Evolutionary conservation across 768 basidiomycete genomes (phyloP), one percentile per base, ranked within the genome.

Genomic region (Hygrophoropsis aurantiaca): DNA sequence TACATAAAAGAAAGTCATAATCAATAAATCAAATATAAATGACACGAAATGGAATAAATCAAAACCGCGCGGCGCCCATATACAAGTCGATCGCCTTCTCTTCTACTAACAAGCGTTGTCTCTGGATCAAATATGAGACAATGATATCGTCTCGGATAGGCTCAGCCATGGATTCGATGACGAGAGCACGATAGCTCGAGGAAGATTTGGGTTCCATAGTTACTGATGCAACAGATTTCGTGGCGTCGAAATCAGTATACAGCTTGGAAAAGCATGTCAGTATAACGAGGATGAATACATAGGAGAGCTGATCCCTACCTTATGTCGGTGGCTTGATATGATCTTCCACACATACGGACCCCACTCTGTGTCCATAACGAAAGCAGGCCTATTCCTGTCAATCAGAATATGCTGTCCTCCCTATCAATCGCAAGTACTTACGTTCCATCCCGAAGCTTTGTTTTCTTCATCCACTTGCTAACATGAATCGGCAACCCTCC

Each of bases 101-200:
- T 37, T 67, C 62, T 51, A 60, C 25, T 33, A 30, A 47, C 2
- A 58, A 20, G 21, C 64, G 58, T 24, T 62, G 51, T 44, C 53
- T 57, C 20, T 65, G 65, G 11, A 65, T 26, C 20, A 62, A 36
- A 44, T 67, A 65, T 8, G 53, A 56, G 13, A 67, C 47, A 11
- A 61, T 45, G 30, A 67, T 52, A 6, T 62, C 65, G n/a, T 65
- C 65, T 20, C 64, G 49, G 11, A 65, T 46, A 4, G 58, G 58
- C 42, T 65, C 64, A 3, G 57, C 58, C 13, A 34, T 21, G 6
- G 50, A 48, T 25, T 62, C 54, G 13, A 67, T 38, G 21, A 59
- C 11, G 23, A 65, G 47, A 2, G 58, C 59, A 0, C 60, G 65
- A 19, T 50, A 46, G 15, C n/a, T 1, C 11, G 15, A 3, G 50